phyloP scores from a whole-genome alignment of 306 rosid species.

The Cucumis melo region DNA sequence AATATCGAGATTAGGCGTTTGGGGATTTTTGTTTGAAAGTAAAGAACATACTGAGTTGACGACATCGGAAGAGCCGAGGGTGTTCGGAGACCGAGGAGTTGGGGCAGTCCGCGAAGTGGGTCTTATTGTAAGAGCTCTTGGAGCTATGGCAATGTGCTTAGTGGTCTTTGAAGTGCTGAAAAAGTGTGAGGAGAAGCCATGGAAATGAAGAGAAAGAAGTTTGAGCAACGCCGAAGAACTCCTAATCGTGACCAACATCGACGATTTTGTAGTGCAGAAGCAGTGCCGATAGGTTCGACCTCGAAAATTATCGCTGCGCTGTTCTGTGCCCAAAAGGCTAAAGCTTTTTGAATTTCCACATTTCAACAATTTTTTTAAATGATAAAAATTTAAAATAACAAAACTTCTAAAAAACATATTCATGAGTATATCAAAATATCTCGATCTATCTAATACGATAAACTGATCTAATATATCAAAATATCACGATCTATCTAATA shows the following conservation, averaged over 20 bases:
- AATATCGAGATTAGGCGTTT: constrained; percentile 9
- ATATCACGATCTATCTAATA: no score
- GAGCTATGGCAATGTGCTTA: constrained; percentile 6
- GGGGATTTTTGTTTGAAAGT: constrained; percentile 20
- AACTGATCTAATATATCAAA: no score
- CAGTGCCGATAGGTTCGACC: neutral
- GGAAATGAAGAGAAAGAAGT: neutral
- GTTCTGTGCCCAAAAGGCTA: neutral
- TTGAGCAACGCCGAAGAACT: neutral
- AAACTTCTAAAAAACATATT: no score
- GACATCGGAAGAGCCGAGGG: constrained; percentile 9
- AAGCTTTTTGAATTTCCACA: no score
- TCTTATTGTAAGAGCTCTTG: constrained; percentile 12
- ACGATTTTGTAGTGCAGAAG: neutral
- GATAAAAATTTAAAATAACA: no score
- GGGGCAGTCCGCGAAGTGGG: constrained; percentile 13
- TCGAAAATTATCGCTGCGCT: neutral
- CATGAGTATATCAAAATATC: no score
- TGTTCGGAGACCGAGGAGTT: constrained; percentile 1
- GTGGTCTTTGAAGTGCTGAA: constrained; percentile 13
- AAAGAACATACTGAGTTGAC: constrained; percentile 24
- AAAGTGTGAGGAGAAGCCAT: constrained; percentile 12
- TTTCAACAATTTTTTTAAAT: no score
- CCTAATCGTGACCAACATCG: neutral
- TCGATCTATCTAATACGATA: no score